These are phyloP conservation scores for Oryza longistaminata DNA, from an alignment of 176 grass and related monocot genomes.

Conservation along the genomic window DNA sequence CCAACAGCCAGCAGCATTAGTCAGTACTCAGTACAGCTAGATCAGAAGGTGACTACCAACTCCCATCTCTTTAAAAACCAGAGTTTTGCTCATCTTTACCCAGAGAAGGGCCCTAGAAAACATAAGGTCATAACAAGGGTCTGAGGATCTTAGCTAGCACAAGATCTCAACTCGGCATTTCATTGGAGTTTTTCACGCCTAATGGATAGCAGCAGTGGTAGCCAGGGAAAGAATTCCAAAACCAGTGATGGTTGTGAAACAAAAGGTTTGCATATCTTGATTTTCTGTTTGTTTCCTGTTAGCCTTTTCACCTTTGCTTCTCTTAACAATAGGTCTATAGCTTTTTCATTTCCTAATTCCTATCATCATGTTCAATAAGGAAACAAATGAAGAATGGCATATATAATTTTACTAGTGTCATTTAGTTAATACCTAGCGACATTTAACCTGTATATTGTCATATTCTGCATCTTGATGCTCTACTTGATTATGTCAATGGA, in stretches of 20 bases:
- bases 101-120: constrained; percentile 3
- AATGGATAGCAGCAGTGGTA: constrained; percentile 35
- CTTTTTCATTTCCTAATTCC: not conserved
- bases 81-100: constrained; percentile 22
- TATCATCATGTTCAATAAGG: not conserved
- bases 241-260: not conserved
- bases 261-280: constrained; percentile 38
- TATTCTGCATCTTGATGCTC: not conserved
- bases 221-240: constrained; percentile 29
- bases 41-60: constrained; percentile 3
- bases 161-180: not conserved
- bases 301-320: constrained; percentile 23
- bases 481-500: not conserved
- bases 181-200: not conserved
- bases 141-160: not conserved
- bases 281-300: constrained; percentile 11
- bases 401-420: not conserved
- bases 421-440: not conserved
- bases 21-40: constrained; percentile 30
- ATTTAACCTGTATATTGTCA: constrained; percentile 22
- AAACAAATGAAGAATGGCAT: not conserved
- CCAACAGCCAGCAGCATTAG: not conserved
- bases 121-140: not conserved
- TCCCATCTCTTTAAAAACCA: constrained; percentile 36
- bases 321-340: not conserved